Percentiles rank a stretch among this genome's conserved stretches.
phyloP scores from a whole-genome alignment of 768 basidiomycete species.

The Psilocybe sp. region DNA sequence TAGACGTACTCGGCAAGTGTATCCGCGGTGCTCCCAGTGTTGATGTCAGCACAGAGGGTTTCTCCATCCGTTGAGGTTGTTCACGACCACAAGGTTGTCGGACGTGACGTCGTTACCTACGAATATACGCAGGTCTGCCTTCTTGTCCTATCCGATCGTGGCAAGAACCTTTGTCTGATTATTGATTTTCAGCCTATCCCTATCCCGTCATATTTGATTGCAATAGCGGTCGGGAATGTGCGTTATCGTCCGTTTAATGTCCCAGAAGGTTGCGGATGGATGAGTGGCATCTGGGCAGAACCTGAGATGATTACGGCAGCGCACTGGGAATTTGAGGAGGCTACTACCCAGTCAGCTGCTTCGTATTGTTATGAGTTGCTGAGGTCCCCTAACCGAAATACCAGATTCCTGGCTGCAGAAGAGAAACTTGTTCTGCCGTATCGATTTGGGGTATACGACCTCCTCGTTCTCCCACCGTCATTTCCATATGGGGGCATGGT shows the following conservation, averaged over 20 bases:
- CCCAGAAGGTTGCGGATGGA: conserved; percentile 69
- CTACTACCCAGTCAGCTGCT: conserved; percentile 62
- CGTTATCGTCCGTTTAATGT: conserved; percentile 64
- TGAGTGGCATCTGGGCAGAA: conserved; percentile 87
- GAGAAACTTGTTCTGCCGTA: conserved; percentile 78
- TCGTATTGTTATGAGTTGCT: background rate
- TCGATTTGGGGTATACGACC: conserved; percentile 83
- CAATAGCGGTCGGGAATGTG: conserved; percentile 85
- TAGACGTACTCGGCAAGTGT: conserved; percentile 84
- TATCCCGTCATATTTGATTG: conserved; percentile 91
- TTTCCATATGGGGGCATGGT: conserved; percentile 95
- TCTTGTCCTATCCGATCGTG: background rate
- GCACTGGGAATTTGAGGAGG: conserved; percentile 86
- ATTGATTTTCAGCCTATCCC: conserved; percentile 59
- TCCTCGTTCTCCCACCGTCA: conserved; percentile 84
- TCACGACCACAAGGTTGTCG: conserved; percentile 73
- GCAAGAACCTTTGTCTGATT: background rate
- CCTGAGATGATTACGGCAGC: conserved; percentile 75
- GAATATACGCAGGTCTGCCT: conserved; percentile 68
- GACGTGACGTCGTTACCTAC: conserved; percentile 72
- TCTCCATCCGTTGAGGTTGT: conserved; percentile 69
- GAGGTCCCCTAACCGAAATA: background rate
- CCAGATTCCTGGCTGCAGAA: conserved; percentile 72
- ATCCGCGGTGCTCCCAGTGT: conserved; percentile 74
- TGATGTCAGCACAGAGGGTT: conserved; percentile 79